Evolutionary conservation across 2,329 filamentous ascomycete genomes (phyloP), one percentile per base, ranked within the genome.

Genomic region (Paracoccidioides brasiliensis): DNA sequence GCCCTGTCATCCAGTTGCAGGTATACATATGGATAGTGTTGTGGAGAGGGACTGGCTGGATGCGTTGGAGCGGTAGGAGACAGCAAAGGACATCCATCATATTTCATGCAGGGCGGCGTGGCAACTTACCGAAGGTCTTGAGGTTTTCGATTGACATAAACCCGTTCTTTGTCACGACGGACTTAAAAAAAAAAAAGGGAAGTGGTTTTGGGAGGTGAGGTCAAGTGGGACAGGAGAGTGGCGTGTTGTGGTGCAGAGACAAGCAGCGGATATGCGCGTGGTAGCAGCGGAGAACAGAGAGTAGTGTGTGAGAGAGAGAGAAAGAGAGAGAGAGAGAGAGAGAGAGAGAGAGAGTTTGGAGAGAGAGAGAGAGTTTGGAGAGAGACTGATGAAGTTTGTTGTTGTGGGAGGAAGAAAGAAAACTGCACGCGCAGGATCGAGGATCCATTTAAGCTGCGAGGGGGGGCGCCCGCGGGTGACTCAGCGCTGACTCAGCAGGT

Each of bases 121-220:
- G 62, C 58, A 42, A 80, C 87, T 72, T 78, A 93, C 88, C 88
- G 84, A 89, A 89, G 81, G 85, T 84, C 84, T 93, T 93, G 78
- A 94, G 86, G 83, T 94, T 94, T 90, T 93, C 87, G 87, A 93
- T 93, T 84, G 88, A 93, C 88, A 93, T 93, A 90, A 89, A 90
- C 85, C 86, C 84, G 84, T 79, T 79, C 81, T 83, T 83, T 80
- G 70, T 71, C 75, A 78, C 79, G 72, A 72, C 65, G 67, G 64
- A 64, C 64, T 66, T 73, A 70, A 69, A 69, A 69, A 70, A 70
- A 69, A 69, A 69, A 70, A 64, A 46, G 12, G 67, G 64, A 64
- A 65, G 56, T 64, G 53, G 55, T 63, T 60, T 62, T 44, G 63
- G 64, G 62, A 22, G 22, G 22, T 22, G 22, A 22, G 22, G 22